phyloP scores from a whole-genome alignment of 352 stramenopile genomes.

The Phytophthora cactorum region DNA sequence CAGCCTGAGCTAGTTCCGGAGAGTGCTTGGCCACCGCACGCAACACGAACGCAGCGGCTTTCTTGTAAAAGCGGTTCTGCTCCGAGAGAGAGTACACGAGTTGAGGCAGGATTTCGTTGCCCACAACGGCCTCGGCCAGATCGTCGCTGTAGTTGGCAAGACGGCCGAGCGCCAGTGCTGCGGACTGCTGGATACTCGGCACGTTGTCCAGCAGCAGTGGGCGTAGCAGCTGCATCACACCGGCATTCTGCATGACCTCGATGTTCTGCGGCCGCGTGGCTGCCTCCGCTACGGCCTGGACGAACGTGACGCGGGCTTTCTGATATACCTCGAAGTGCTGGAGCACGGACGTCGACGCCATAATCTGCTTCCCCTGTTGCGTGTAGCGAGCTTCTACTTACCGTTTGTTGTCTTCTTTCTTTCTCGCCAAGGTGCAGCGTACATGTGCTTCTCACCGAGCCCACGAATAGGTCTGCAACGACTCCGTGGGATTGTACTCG shows the following conservation, averaged over 20 bases:
- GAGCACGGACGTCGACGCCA: conserved; percentile 91
- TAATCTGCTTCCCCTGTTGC: conserved; percentile 27
- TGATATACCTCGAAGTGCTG: conserved; percentile 97
- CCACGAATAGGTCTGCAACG: conserved; percentile 32
- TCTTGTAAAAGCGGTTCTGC: conserved; percentile 97
- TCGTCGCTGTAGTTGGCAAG: conserved; percentile 97
- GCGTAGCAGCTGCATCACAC: conserved; percentile 95
- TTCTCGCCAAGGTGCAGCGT: background rate
- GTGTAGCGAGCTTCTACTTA: background rate
- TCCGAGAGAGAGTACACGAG: conserved; percentile 96
- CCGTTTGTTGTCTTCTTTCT: background rate
- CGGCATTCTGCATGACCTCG: conserved; percentile 96
- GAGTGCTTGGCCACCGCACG: conserved; percentile 95
- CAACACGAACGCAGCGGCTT: conserved; percentile 94
- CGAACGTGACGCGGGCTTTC: conserved; percentile 95
- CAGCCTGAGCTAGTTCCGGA: conserved; percentile 93
- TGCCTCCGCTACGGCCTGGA: conserved; percentile 93
- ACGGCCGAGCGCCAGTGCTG: conserved; percentile 91
- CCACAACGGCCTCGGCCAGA: conserved; percentile 93
- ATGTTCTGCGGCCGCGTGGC: conserved; percentile 96
- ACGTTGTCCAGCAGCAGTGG: conserved; percentile 95
- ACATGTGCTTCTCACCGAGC: background rate
- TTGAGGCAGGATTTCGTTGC: conserved; percentile 96
- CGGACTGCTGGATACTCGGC: conserved; percentile 95
- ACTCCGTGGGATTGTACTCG: conserved; percentile 22